Percentiles rank a stretch among this genome's conserved stretches.
Conservation (phyloP, 306 rosid genomes). For the Pterocarpus santalinus region DNA sequence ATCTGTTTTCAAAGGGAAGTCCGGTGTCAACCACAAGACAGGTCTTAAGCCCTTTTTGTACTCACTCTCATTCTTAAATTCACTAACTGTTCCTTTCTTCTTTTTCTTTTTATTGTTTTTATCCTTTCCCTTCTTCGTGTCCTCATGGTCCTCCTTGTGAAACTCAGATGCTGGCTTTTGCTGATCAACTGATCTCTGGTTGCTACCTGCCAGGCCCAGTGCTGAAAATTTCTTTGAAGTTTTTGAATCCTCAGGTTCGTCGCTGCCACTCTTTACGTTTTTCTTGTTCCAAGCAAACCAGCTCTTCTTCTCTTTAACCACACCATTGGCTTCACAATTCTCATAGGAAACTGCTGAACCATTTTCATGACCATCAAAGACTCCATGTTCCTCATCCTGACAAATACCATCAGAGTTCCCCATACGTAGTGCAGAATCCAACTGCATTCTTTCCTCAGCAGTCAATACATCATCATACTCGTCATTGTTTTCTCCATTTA, state of each 20-base stretch:
- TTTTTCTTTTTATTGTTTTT: slow-evolving; percentile 81
- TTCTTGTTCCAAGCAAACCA: slow-evolving; percentile 99
- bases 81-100: slow-evolving; percentile 74
- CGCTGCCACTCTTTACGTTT: slow-evolving; percentile 61
- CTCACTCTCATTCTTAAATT: slow-evolving; percentile 91
- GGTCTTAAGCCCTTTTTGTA: slow-evolving; percentile 97
- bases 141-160: slow-evolving; percentile 67
- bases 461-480: slow-evolving; percentile 91
- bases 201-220: slow-evolving; percentile 71
- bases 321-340: slow-evolving; percentile 72
- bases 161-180: slow-evolving; percentile 72
- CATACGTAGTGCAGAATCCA: slow-evolving; percentile 90
- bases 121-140: slow-evolving; percentile 84
- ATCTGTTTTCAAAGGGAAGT: slow-evolving; percentile 93
- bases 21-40: slow-evolving; percentile 96
- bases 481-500: slow-evolving; percentile 82
- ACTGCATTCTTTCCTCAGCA: slow-evolving; percentile 86
- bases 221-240: slow-evolving; percentile 69
- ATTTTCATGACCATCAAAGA: slow-evolving; percentile 66
- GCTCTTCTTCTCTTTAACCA: slow-evolving; percentile 82
- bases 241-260: slow-evolving; percentile 82
- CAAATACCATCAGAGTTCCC: slow-evolving; percentile 75
- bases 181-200: slow-evolving; percentile 68
- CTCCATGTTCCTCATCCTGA: slow-evolving; percentile 81
- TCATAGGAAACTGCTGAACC: slow-evolving; percentile 62